Evolutionary conservation across 75 land plant genomes (phyloP), one percentile per base, ranked within the genome.

Genomic region (Azolla pinnata): DNA sequence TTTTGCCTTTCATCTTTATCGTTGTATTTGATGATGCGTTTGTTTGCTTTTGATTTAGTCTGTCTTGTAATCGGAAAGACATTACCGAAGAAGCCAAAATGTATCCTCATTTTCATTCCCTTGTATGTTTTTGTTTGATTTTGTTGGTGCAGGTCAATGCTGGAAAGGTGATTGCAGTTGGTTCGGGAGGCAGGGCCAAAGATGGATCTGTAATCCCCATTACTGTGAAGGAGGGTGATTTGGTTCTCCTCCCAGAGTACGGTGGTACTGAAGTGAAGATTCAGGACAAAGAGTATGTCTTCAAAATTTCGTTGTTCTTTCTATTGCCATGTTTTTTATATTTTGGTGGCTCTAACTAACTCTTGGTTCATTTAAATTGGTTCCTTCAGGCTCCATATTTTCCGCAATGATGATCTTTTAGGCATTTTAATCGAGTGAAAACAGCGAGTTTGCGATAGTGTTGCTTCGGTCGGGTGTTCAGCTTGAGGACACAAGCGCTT

Each of bases 161-260:
- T 1, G 91, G 91, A 18, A 86, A 65, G 31, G 90, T 88, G 42
- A 62, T 88, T 28, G 86, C 86, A 2, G 78, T 77, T 45, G 96
- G 91, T 0, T 79, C 90, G 0, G 84, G 96, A 7, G 61, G 59
- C 12, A 67, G 70, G 29, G 67, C 59, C 53, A 79, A 52, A 35
- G 71, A 69, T 0, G 95, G 95, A 32, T 74, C 83, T 0, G 12
- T 54, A 7, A 75, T 85, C 29, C 95, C 95, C 49, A 77, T 82
- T 51, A n/a, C 66, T 34, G 67, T 85, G 17, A 85, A 88, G 68
- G 83, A 85, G 61, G 95, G 95, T 21, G 90, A 88, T 26, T 47
- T 65, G 46, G 95, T 88, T 45, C 90, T 88, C 24, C 73, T 88
- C 47, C 95, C 95, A 26, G 86, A 88, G 29, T 85, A 77, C 54